A percentile compares a stretch with the other conserved stretches of the same genome.
Evolutionary conservation across 2,329 filamentous ascomycete genomes (phyloP).

Genomic region (Cryphonectria nitschkei): DNA sequence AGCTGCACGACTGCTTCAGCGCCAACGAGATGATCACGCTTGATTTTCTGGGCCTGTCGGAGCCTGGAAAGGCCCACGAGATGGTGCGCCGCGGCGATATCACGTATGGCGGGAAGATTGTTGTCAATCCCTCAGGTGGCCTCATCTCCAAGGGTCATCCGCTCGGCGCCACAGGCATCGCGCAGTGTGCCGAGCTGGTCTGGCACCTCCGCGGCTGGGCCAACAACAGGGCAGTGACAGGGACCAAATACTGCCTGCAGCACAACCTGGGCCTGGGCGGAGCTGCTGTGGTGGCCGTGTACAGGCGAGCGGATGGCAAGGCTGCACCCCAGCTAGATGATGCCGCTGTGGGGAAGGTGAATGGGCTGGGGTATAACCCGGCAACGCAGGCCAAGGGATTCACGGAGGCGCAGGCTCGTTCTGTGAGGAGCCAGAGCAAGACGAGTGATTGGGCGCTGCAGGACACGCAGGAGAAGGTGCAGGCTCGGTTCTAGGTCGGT

Average conservation of each 20-base stretch:
- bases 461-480: slow-evolving; percentile 75
- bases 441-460: slow-evolving; percentile 76
- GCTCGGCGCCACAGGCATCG: slow-evolving; percentile 89
- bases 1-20: slow-evolving; percentile 96
- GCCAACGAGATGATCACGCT: slow-evolving; percentile 92
- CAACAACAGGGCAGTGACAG: slow-evolving; percentile 76
- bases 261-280: slow-evolving; percentile 94
- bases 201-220: slow-evolving; percentile 98
- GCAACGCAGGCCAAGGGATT: slow-evolving; percentile 89
- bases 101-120: slow-evolving; percentile 81
- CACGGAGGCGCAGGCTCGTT: slow-evolving; percentile 72
- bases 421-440: slow-evolving; percentile 70
- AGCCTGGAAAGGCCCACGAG: slow-evolving; percentile 85
- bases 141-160: slow-evolving; percentile 97
- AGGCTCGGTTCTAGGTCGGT: slow-evolving; percentile 43
- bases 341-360: slow-evolving; percentile 66
- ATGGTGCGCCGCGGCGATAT: slow-evolving; percentile 86
- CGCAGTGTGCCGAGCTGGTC: slow-evolving; percentile 91
- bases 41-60: slow-evolving; percentile 80
- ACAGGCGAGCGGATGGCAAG: slow-evolving; percentile 79
- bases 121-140: slow-evolving; percentile 92
- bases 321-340: slow-evolving; percentile 63
- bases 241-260: slow-evolving; percentile 77
- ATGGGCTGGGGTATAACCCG: slow-evolving; percentile 85
- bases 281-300: slow-evolving; percentile 87